A percentile compares a stretch with the other conserved stretches of the same genome.
These are phyloP conservation scores for Cystobasidium ongulense DNA, from an alignment of 768 basidiomycete genomes.

Conservation along the genomic window DNA sequence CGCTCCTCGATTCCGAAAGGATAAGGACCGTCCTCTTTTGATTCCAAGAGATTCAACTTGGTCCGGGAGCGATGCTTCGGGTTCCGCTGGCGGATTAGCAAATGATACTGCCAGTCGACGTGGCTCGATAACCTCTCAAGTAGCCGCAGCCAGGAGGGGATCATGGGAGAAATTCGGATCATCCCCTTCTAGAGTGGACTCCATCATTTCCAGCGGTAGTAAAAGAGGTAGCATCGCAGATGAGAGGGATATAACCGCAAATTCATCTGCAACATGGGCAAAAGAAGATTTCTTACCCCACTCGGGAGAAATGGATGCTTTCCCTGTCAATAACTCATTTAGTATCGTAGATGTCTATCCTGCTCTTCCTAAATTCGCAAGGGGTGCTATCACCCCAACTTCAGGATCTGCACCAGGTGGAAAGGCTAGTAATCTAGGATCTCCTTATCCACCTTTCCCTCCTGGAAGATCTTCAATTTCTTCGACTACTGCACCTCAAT, in stretches of 20 bases:
- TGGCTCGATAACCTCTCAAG: not conserved
- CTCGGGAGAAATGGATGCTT: not conserved
- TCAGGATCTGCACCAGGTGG: not conserved
- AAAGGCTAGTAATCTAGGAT: not conserved
- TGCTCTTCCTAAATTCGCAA: not conserved
- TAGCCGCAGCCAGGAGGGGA: not conserved
- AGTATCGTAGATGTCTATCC: conserved; percentile 4
- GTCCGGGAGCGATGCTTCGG: conserved; percentile 4
- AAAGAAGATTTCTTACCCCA: conserved; percentile 29
- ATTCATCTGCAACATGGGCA: not conserved
- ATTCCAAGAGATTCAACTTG: not conserved
- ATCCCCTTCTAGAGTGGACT: not conserved
- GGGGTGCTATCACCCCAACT: not conserved
- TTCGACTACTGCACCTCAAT: not conserved
- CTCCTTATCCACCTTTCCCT: not conserved
- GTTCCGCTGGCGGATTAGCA: not conserved
- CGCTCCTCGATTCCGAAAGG: conserved; percentile 6
- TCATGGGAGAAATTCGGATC: conserved; percentile 1
- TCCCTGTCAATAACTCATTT: not conserved
- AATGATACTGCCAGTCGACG: not conserved
- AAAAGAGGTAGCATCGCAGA: not conserved
- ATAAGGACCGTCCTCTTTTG: conserved; percentile 6
- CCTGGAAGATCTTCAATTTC: not conserved
- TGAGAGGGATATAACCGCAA: not conserved
- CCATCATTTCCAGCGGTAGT: not conserved